Percentiles rank a stretch among this genome's conserved stretches.
phyloP scores from a whole-genome alignment of 2,329 filamentous ascomycete genomes.

The Sarocladium oryzae region DNA sequence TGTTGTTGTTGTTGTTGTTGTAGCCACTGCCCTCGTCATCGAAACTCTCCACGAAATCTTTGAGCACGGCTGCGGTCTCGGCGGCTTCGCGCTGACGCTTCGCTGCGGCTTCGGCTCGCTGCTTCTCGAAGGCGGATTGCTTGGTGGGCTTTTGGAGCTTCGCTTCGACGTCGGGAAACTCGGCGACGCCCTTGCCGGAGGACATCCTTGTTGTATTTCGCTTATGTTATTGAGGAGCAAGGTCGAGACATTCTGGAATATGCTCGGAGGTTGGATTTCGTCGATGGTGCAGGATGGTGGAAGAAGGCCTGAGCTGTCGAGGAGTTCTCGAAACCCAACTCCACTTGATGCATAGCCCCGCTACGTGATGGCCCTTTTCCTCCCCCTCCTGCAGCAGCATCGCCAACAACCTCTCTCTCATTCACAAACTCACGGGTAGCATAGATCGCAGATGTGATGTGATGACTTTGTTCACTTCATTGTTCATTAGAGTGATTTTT shows the following conservation, averaged over 20 bases:
- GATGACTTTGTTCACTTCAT: too few relatives aligned
- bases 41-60: slow-evolving; percentile 81
- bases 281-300: background rate
- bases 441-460: too few relatives aligned
- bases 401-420: too few relatives aligned
- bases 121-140: slow-evolving; percentile 81
- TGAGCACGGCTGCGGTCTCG: slow-evolving; percentile 80
- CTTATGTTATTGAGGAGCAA: background rate
- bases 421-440: too few relatives aligned
- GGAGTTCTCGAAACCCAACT: background rate
- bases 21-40: slow-evolving; percentile 38
- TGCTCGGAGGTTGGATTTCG: background rate
- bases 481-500: too few relatives aligned
- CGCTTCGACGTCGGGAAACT: slow-evolving; percentile 66
- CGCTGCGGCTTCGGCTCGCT: slow-evolving; percentile 83
- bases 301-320: background rate
- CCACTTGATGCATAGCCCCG: slow-evolving; percentile 7
- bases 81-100: slow-evolving; percentile 79
- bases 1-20: too few relatives aligned
- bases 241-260: background rate
- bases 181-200: slow-evolving; percentile 39
- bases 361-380: too few relatives aligned
- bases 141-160: slow-evolving; percentile 77
- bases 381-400: too few relatives aligned
- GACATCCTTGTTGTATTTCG: slow-evolving; percentile 34